Evolutionary conservation across 805 yeast genomes (phyloP).

Genomic region (Priceomyces fermenticarens): DNA sequence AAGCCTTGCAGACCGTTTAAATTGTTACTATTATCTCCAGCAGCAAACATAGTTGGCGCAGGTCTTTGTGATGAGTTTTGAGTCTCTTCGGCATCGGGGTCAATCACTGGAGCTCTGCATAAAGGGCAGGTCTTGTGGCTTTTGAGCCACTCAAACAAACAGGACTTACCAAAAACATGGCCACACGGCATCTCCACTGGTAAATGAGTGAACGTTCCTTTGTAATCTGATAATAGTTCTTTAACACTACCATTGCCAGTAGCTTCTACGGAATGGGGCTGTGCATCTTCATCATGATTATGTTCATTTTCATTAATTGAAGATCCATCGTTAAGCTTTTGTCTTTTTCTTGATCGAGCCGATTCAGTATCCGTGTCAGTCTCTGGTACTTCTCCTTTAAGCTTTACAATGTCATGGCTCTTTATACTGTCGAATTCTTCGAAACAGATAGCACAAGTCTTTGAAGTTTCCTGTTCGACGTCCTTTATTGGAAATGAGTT

Average conservation of each 20-base stretch:
- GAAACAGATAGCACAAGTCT: constrained; percentile 62
- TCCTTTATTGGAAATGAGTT: constrained; percentile 42
- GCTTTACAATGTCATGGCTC: not conserved
- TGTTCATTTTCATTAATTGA: not conserved
- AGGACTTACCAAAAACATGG: constrained; percentile 83
- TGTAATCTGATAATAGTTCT: constrained; percentile 15
- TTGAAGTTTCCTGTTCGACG: constrained; percentile 4
- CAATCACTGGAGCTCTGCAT: constrained; percentile 59
- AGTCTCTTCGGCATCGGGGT: constrained; percentile 11
- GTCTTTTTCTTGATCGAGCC: not conserved
- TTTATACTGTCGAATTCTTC: constrained; percentile 33
- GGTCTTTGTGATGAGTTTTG: not conserved
- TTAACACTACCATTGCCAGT: not conserved
- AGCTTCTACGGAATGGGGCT: no score
- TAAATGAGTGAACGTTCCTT: constrained; percentile 42
- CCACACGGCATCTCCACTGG: constrained; percentile 80
- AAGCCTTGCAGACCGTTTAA: not conserved
- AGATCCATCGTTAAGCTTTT: not conserved
- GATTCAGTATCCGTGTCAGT: not conserved
- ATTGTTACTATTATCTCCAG: not conserved
- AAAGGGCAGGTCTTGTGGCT: constrained; percentile 78
- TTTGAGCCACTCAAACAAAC: constrained; percentile 81
- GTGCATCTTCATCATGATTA: not conserved
- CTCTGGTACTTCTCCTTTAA: constrained; percentile 10
- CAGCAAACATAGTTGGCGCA: not conserved